These are phyloP conservation scores for Xerocomellus chrysenteron DNA, from an alignment of 768 basidiomycete genomes.

Conservation along the genomic window DNA sequence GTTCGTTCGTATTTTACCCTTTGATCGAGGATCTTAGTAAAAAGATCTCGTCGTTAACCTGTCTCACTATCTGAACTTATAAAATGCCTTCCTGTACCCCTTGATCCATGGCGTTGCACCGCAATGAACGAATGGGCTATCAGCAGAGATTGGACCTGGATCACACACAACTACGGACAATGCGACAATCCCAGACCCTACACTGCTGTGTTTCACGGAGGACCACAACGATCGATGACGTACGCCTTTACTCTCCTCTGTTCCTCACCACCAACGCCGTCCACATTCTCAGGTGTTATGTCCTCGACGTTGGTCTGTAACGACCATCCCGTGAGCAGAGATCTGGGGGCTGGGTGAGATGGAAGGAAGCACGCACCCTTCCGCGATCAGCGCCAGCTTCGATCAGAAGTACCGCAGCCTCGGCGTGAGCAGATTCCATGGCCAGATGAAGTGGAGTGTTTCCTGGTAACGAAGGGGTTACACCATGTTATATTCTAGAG, in stretches of 20 bases:
- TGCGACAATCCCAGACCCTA: not conserved
- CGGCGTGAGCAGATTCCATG: slow-evolving; percentile 94
- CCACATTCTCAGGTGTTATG: slow-evolving; percentile 83
- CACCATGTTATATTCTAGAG: not conserved
- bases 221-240: slow-evolving; percentile 71
- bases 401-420: slow-evolving; percentile 86
- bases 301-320: slow-evolving; percentile 78
- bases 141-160: not conserved
- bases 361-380: slow-evolving; percentile 53
- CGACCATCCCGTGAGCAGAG: not conserved
- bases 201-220: slow-evolving; percentile 12
- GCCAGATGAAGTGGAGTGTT: slow-evolving; percentile 97
- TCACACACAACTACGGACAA: not conserved
- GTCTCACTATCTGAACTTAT: not conserved
- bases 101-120: not conserved
- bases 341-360: not conserved
- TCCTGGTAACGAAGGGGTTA: slow-evolving; percentile 45
- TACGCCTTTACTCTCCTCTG: slow-evolving; percentile 78
- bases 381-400: slow-evolving; percentile 94
- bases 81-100: not conserved
- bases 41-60: not conserved
- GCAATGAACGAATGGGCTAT: not conserved
- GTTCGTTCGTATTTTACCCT: slow-evolving; percentile 14
- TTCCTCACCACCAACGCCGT: slow-evolving; percentile 86
- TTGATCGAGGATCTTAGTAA: slow-evolving; percentile 6